Evolutionary conservation across 257 asterid genomes (phyloP), one percentile per base, ranked within the genome.

Genomic region (Nemophila menziesii): DNA sequence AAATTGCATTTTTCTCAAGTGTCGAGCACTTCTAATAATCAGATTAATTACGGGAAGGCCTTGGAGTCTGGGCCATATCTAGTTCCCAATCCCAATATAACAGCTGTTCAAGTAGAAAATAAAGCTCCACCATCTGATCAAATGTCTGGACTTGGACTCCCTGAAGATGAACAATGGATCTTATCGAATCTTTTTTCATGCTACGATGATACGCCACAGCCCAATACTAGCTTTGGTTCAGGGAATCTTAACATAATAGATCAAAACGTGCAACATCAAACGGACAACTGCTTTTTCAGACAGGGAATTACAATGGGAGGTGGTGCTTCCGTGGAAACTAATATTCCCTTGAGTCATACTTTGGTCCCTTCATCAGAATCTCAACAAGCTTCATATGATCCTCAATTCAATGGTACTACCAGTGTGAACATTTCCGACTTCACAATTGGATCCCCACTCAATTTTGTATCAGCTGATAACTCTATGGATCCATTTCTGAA

Each of bases 141-240:
- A 50, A 48, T 67, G 11, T 60, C 77, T 0, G 74, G 65, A 20
- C 58, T 77, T 3, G 79, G 79, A 26, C 82, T 79, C 12, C 82
- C 92, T 1, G 92, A 75, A 54, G 92, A 79, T 13, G 92, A 74
- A 16, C 81, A 72, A 13, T 69, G 74, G 59, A 67, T 67, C 65
- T 72, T 79, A 60, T 62, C 64, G 16, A 73, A 79, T 22, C 92
- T 79, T 12, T 61, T 79, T 73, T 66, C 85, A 0, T 63, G 45
- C 22, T 79, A 75, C 5, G 92, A 74, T 43, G 67, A 47, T 39
- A 63, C 64, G 5, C 58, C 63, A 11, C 64, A 59, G 9, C 66
- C 47, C 20, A 63, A 45, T 69, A 60, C 63, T 53, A 56, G 47
- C 47, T 14, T 56, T 5, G 52, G 33, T 46, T 38, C 62, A 3